These are phyloP conservation scores for Panellus pusillus DNA, from an alignment of 768 basidiomycete genomes.

Conservation along the genomic window DNA sequence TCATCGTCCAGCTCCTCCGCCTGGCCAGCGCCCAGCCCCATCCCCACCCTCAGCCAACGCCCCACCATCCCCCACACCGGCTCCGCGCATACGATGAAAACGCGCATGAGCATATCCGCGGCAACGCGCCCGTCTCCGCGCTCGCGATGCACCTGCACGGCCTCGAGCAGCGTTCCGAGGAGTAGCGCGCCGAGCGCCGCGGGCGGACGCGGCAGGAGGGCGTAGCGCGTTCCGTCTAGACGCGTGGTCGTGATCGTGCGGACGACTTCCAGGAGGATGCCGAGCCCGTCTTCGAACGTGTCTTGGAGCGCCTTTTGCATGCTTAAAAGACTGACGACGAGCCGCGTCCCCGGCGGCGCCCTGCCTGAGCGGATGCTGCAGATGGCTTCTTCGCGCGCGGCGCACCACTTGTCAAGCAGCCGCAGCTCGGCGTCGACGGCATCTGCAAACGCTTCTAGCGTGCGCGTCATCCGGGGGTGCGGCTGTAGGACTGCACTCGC, in stretches of 20 bases:
- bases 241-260: conserved; percentile 33
- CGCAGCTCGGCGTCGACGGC: conserved; percentile 64
- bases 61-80: conserved; percentile 75
- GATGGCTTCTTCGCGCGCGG: conserved; percentile 64
- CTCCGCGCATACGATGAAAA: conserved; percentile 64
- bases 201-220: conserved; percentile 36
- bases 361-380: conserved; percentile 56
- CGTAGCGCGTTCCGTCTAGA: conserved; percentile 18
- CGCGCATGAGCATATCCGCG: conserved; percentile 55
- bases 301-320: conserved; percentile 61
- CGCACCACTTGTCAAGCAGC: conserved; percentile 68
- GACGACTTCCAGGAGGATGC: conserved; percentile 53
- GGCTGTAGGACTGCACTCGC: conserved; percentile 6
- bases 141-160: conserved; percentile 57
- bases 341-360: conserved; percentile 31
- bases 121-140: conserved; percentile 52
- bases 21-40: conserved; percentile 47
- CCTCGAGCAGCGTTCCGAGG: conserved; percentile 61
- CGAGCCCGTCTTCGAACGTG: conserved; percentile 57
- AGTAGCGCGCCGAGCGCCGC: conserved; percentile 56
- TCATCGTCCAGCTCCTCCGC: conserved; percentile 61
- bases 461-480: conserved; percentile 43
- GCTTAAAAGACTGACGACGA: conserved; percentile 66
- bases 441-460: conserved; percentile 82
- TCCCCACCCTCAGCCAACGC: conserved; percentile 72